Base-by-base conservation (phyloP, 805 yeast genomes). In the Nakazawaea wickerhamii region DNA sequence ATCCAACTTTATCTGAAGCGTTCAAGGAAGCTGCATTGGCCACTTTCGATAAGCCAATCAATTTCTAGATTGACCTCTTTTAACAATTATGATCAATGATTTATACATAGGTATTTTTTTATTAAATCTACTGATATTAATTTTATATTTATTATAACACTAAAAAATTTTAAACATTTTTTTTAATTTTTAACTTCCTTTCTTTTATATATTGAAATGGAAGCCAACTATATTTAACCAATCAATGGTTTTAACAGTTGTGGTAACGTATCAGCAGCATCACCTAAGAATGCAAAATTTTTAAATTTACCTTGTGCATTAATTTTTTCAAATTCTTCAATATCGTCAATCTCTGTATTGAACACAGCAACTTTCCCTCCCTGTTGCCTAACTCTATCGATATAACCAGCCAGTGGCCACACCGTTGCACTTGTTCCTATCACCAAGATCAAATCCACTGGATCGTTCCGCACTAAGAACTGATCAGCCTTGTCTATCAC, bases 21-120 rank as follows among this genome's bases (percentile, higher is more conserved):
- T 85, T 91, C 77, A 91, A 91, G 73, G 99, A 93, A 74, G 98
- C 96, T 55, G 95, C 95, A 55, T 73, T 88, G 74, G 84, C 95
- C 49, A 84, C 96, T 41, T 89, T 80, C 63, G 91, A 76, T 61
- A 88, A 90, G 73, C 87, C 98, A 61, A 77, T 91, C 67, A 90
- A 91, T 79, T 83, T 80, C 54, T 86, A 78, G 60, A 40, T 26
- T 5, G 21, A 21, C 21, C 21, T 19, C 26, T 25, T 31, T 18
- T 10, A n/a, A n/a, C n/a, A n/a, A n/a, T n/a, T n/a, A n/a, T n/a
- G n/a, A n/a, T n/a, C n/a, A n/a, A n/a, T n/a, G n/a, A n/a, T n/a
- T n/a, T n/a, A n/a, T n/a, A n/a, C n/a, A n/a, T n/a, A 23, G 26
- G 7, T 23, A 8, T 23, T 23, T 23, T 23, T 28, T 10, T 28